These are phyloP conservation scores for Viola odorata DNA, from an alignment of 345 rosid species.

Conservation along the genomic window DNA sequence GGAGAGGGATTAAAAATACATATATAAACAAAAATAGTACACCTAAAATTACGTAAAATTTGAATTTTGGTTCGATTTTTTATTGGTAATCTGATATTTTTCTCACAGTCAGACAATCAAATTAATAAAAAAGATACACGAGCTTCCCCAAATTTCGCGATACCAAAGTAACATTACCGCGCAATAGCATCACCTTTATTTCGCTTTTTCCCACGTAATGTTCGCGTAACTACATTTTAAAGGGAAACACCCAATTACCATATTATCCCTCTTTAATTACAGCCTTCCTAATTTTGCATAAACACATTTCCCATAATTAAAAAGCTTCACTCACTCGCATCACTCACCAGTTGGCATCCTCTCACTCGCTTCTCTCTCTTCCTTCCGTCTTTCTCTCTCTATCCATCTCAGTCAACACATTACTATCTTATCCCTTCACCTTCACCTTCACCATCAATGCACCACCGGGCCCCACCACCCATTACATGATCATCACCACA, in stretches of 20 bases:
- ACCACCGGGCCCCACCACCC: conserved; percentile 16
- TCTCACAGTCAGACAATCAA: no score
- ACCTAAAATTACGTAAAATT: no score
- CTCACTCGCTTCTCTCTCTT: not conserved
- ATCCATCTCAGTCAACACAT: conserved; percentile 18
- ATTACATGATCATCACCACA: not conserved
- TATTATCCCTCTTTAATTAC: no score
- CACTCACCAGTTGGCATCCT: not conserved
- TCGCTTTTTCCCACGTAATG: conserved; percentile 2
- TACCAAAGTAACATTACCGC: no score
- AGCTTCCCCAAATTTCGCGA: not conserved
- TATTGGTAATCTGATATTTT: no score
- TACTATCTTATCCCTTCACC: conserved; percentile 19
- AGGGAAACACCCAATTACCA: no score
- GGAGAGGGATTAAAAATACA: no score
- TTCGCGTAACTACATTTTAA: not conserved
- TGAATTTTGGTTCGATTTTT: no score
- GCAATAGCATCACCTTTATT: no score
- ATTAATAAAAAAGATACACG: not conserved
- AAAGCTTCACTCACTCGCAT: not conserved
- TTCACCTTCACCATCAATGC: conserved; percentile 16
- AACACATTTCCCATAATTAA: not conserved
- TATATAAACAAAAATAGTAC: no score
- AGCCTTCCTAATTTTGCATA: no score
- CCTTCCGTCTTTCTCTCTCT: no score